A percentile compares a stretch with the other conserved stretches of the same genome.
phyloP scores from a whole-genome alignment of 1,284 basidiomycete genomes.

The Marasmius oreades region DNA sequence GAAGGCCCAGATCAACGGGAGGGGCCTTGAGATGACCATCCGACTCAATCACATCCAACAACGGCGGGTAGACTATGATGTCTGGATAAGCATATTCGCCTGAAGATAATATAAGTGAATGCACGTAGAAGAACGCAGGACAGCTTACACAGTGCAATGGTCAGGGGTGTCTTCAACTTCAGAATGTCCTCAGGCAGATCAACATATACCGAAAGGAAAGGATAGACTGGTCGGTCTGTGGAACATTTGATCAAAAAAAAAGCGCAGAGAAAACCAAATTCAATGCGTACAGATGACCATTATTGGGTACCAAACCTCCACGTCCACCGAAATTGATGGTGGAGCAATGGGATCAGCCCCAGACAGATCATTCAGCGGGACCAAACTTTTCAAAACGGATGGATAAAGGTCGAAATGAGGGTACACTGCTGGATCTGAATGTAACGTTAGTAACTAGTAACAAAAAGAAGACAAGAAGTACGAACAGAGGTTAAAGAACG shows the following conservation, averaged over 20 bases:
- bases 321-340: background rate
- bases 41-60: background rate
- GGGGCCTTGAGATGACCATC: background rate
- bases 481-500: conserved; percentile 5
- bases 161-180: too few relatives aligned
- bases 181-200: background rate
- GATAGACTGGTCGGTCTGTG: background rate
- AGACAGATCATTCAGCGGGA: background rate
- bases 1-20: background rate
- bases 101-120: background rate
- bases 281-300: background rate
- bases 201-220: background rate
- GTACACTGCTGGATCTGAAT: conserved; percentile 38
- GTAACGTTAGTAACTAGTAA: background rate
- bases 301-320: background rate
- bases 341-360: background rate
- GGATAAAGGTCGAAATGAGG: conserved; percentile 33
- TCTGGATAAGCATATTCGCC: background rate
- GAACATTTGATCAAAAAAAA: background rate
- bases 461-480: background rate
- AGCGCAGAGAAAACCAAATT: background rate
- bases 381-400: background rate
- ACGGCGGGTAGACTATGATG: background rate
- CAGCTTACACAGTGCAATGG: background rate
- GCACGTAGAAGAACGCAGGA: background rate